Base-by-base conservation (phyloP, 768 basidiomycete genomes). In the Pleurotus giganteus region DNA sequence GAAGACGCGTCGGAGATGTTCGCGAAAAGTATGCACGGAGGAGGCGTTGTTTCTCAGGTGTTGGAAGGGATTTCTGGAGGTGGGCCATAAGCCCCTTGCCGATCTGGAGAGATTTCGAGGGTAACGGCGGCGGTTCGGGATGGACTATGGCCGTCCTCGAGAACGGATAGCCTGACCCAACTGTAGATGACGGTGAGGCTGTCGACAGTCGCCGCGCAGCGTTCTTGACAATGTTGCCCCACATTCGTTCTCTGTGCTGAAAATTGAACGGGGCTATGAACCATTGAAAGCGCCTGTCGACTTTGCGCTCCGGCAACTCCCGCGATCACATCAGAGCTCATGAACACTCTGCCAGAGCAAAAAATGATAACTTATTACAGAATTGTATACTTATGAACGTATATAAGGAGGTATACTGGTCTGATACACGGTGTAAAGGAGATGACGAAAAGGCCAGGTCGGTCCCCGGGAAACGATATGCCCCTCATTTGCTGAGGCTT, bases 31-130 rank as follows among this genome's bases (percentile, higher is more conserved):
- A 74, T 43, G 80, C 81, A 36, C 71, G 68, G 56, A 94, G 79
- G 69, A 91, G 80, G 39, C 74, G 71, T 62, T 84, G 80, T 66
- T 94, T 91, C 61, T 86, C 82, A 23, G 82, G 82, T 32, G 83
- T 78, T 28, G 81, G 83, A 5, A 88, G 78, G 9, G 79, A 81
- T 66, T 84, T 79, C 51, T 77, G 77, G 55, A 94, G 75, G 69
- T 89, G 80, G 28, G 80, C 72, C 87, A 94, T 90, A 51, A 94
- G 77, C 37, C 89, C 89, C 71, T 85, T 88, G 67, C 91, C 91
- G 57, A 78, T 62, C 19, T 73, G 76, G 17, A 89, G 76, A 29
- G 77, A 67, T 37, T 71, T 72, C 11, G 77, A 66, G 12, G 80
- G 73, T 23, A 74, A 63, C 34, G 72, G 63, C 44, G 73, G 64